These are phyloP conservation scores for Choiromyces venosus DNA, from an alignment of 495 filamentous ascomycete species.

Conservation along the genomic window DNA sequence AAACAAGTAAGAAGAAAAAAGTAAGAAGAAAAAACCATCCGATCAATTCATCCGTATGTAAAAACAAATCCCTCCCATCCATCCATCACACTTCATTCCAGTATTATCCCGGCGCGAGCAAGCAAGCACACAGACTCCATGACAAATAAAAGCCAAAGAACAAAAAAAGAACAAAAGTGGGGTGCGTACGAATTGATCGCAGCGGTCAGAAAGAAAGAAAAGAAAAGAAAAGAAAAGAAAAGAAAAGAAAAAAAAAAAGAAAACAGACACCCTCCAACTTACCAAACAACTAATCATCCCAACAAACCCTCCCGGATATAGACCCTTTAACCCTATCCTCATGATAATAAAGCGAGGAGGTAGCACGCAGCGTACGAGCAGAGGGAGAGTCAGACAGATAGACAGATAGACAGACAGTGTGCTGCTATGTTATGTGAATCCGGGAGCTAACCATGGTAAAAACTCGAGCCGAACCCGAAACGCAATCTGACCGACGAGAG, in stretches of 20 bases:
- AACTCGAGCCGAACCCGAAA: no score
- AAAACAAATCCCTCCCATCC: background rate
- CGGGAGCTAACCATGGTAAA: background rate
- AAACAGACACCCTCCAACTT: no score
- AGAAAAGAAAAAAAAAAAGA: background rate
- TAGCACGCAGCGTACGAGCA: background rate
- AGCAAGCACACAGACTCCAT: background rate
- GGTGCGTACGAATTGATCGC: no score
- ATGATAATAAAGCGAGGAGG: background rate
- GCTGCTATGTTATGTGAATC: background rate
- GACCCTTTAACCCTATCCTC: background rate
- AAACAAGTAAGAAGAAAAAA: background rate
- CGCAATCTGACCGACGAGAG: background rate
- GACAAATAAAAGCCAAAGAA: background rate
- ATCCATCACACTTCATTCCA: background rate
- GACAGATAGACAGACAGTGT: no score
- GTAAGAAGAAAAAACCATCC: background rate
- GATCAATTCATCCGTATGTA: background rate
- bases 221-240: background rate
- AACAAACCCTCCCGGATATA: background rate
- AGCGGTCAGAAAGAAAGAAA: background rate
- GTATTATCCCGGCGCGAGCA: background rate
- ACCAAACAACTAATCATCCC: background rate
- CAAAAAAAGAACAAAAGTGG: background rate
- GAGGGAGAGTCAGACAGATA: constrained; percentile 6